These are phyloP conservation scores for Raddia distichophylla DNA, from an alignment of 176 grass and related monocot genomes.

Conservation along the genomic window DNA sequence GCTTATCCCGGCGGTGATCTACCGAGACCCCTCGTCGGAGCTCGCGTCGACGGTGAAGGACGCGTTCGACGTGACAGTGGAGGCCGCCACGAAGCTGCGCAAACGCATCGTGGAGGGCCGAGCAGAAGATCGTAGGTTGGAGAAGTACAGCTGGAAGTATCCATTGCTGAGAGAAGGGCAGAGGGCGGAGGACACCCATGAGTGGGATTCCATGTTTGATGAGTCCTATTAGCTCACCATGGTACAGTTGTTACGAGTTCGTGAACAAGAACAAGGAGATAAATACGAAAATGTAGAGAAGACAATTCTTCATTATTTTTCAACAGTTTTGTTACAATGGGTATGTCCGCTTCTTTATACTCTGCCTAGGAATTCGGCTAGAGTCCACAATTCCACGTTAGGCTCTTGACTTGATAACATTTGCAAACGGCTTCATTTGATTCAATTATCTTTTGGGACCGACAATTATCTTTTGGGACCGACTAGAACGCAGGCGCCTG, in stretches of 20 bases:
- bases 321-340: too few relatives aligned
- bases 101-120: conserved; percentile 26
- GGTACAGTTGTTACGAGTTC: not conserved
- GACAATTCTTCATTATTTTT: too few relatives aligned
- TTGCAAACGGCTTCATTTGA: too few relatives aligned
- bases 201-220: conserved; percentile 56
- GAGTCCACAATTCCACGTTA: too few relatives aligned
- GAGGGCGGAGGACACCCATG: conserved; percentile 50
- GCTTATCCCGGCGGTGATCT: conserved; percentile 58
- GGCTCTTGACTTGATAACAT: too few relatives aligned
- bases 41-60: conserved; percentile 42
- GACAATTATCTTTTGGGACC: too few relatives aligned
- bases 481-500: too few relatives aligned
- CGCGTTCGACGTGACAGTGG: conserved; percentile 53
- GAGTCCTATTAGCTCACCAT: conserved; percentile 23
- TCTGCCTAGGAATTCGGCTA: too few relatives aligned
- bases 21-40: conserved; percentile 51
- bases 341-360: too few relatives aligned
- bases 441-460: too few relatives aligned
- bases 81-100: conserved; percentile 30
- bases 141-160: conserved; percentile 67
- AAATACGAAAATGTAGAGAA: too few relatives aligned
- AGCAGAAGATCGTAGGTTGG: conserved; percentile 35
- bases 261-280: too few relatives aligned
- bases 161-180: conserved; percentile 49